Evolutionary conservation across 208 protist species (phyloP).

Genomic region (Leishmania mexicana): DNA sequence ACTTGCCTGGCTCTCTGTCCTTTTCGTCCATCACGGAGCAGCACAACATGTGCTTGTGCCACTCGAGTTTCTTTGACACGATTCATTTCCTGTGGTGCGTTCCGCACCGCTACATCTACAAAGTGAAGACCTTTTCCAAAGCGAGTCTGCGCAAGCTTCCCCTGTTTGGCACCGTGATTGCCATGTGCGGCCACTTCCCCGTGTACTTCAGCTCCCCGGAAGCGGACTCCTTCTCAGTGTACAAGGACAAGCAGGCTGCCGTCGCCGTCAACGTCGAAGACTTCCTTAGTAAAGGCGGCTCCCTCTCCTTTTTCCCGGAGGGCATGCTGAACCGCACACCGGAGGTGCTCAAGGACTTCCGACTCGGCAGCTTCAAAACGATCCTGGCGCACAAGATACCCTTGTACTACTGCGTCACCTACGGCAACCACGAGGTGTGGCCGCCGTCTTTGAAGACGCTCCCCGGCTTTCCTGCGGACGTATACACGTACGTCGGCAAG

Average conservation of each 20-base stretch:
- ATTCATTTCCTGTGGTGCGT: constrained; percentile 67
- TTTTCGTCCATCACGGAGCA: constrained; percentile 49
- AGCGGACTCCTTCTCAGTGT: constrained; percentile 58
- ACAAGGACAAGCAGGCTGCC: constrained; percentile 83
- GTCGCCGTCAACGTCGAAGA: constrained; percentile 61
- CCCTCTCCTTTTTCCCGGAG: constrained; percentile 86
- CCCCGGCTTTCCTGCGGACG: constrained; percentile 76
- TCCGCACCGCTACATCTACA: constrained; percentile 56
- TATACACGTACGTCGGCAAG: constrained; percentile 81
- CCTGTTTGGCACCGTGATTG: constrained; percentile 75
- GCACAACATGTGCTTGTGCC: constrained; percentile 73
- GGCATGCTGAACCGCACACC: constrained; percentile 83
- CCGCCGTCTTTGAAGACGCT: constrained; percentile 39
- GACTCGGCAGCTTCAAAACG: constrained; percentile 80
- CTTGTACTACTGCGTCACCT: constrained; percentile 80
- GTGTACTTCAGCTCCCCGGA: constrained; percentile 82
- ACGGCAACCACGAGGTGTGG: constrained; percentile 87
- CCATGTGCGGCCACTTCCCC: constrained; percentile 73
- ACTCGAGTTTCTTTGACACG: constrained; percentile 90
- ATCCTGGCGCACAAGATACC: constrained; percentile 63
- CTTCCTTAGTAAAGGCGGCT: constrained; percentile 60
- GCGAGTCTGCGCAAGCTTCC: constrained; percentile 66
- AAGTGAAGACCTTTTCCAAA: constrained; percentile 77
- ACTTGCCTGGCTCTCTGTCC: constrained; percentile 64
- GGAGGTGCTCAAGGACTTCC: constrained; percentile 79